These are phyloP conservation scores for Schwanniomyces yamadae DNA, from an alignment of 805 yeast species.

Conservation along the genomic window DNA sequence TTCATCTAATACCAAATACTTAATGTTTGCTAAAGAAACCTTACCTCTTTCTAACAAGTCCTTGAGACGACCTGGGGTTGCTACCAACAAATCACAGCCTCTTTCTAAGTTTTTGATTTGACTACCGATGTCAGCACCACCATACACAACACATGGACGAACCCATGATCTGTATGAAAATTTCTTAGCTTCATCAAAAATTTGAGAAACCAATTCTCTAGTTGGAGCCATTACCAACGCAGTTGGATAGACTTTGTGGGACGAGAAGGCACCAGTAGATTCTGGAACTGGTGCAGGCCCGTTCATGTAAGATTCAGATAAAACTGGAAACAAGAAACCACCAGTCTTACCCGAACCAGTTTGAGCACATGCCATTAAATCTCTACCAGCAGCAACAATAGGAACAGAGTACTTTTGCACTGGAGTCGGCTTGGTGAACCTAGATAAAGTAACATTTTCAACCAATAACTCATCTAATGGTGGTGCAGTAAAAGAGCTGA, in stretches of 20 bases:
- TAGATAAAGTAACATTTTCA: conserved; percentile 81
- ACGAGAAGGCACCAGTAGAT: conserved; percentile 52
- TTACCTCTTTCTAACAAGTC: conserved; percentile 94
- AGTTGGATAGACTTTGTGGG: conserved; percentile 88
- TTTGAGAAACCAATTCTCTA: conserved; percentile 97
- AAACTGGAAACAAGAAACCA: conserved; percentile 97
- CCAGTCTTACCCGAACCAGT: conserved; percentile 99
- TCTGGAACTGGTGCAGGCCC: conserved; percentile 73
- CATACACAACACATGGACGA: conserved; percentile 92
- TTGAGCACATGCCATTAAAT: conserved; percentile 96
- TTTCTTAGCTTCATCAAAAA: conserved; percentile 92
- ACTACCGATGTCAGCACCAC: conserved; percentile 92
- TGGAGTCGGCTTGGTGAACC: conserved; percentile 95
- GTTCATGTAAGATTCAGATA: conserved; percentile 81
- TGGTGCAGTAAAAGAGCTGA: conserved; percentile 82
- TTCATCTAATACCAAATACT: conserved; percentile 94
- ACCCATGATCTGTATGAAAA: conserved; percentile 99
- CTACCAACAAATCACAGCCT: conserved; percentile 95
- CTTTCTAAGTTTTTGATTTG: conserved; percentile 87
- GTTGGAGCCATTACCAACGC: conserved; percentile 97
- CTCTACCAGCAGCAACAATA: conserved; percentile 84
- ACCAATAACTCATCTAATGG: conserved; percentile 86
- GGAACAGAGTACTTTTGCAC: conserved; percentile 94
- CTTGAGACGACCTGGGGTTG: conserved; percentile 98
- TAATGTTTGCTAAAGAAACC: conserved; percentile 84